These are phyloP conservation scores for Penicillium sp. DNA, from an alignment of 2,329 filamentous ascomycete species.

Conservation along the genomic window DNA sequence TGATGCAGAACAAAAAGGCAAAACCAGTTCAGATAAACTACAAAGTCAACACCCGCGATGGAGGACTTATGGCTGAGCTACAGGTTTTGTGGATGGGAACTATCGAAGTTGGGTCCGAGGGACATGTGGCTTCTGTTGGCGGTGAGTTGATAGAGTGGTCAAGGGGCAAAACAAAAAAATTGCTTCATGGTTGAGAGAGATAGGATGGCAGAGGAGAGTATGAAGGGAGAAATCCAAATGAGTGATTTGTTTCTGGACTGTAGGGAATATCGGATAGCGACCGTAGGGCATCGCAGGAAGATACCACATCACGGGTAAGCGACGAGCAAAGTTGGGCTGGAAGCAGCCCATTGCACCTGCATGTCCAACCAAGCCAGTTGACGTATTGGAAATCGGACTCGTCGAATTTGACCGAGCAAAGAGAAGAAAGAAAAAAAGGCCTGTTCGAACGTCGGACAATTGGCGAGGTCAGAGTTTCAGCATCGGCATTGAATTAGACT, in stretches of 20 bases:
- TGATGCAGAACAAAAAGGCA: background rate
- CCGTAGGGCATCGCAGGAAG: background rate
- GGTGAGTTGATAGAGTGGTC: too few relatives aligned
- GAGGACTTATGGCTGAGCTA: too few relatives aligned
- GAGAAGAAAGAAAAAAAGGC: background rate
- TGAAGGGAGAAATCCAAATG: background rate
- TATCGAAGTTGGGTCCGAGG: too few relatives aligned
- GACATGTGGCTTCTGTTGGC: too few relatives aligned
- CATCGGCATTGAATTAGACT: background rate
- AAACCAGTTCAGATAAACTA: too few relatives aligned
- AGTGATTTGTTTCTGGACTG: background rate
- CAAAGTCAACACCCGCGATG: too few relatives aligned
- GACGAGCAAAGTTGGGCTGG: background rate
- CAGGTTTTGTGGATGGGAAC: too few relatives aligned
- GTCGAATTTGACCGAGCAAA: conserved; percentile 7
- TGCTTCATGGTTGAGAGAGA: too few relatives aligned
- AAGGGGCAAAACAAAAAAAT: too few relatives aligned
- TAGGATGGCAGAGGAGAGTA: too few relatives aligned
- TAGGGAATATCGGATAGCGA: conserved; percentile 3
- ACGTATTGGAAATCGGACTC: conserved; percentile 14
- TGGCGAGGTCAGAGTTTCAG: background rate
- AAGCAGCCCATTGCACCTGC: background rate
- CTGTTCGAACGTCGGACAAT: background rate
- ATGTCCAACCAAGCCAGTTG: conserved; percentile 3
- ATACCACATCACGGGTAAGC: background rate